These are phyloP conservation scores for Mortierella sp. DNA, from an alignment of 371 early-diverging fungal genomes.

Conservation along the genomic window DNA sequence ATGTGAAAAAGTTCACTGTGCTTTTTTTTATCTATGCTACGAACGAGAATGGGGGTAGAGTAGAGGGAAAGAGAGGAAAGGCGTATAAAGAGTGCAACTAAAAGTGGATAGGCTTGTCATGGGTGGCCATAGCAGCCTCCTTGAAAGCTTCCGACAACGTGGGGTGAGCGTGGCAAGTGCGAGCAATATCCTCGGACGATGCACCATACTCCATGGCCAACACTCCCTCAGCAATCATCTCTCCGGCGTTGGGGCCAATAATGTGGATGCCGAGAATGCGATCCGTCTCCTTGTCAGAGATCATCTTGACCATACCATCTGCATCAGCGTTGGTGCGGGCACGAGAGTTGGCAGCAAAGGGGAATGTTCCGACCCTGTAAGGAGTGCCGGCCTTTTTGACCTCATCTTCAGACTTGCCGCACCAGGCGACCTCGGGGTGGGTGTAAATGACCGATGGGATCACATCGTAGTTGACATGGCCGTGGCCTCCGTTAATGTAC, in stretches of 20 bases:
- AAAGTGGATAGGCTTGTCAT: slow-evolving; percentile 66
- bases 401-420: slow-evolving; percentile 95
- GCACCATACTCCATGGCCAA: slow-evolving; percentile 98
- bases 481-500: slow-evolving; percentile 91
- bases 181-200: slow-evolving; percentile 95
- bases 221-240: slow-evolving; percentile 98
- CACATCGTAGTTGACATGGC: slow-evolving; percentile 98
- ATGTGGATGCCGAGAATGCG: slow-evolving; percentile 97
- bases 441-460: slow-evolving; percentile 99
- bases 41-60: too few species aligned
- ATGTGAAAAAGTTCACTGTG: too few species aligned
- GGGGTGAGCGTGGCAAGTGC: slow-evolving; percentile 98
- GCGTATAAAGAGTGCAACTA: slow-evolving; percentile 42
- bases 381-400: slow-evolving; percentile 87
- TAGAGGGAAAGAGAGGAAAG: too few species aligned
- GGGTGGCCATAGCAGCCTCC: slow-evolving; percentile 80
- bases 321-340: slow-evolving; percentile 97
- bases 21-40: too few species aligned
- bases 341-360: slow-evolving; percentile 96
- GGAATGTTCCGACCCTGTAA: slow-evolving; percentile 92
- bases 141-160: slow-evolving; percentile 98
- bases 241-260: slow-evolving; percentile 98
- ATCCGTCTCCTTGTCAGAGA: slow-evolving; percentile 95
- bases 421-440: slow-evolving; percentile 99
- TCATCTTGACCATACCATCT: slow-evolving; percentile 96